These are phyloP conservation scores for Sicyos edulis DNA, from an alignment of 306 rosid genomes.

Conservation along the genomic window DNA sequence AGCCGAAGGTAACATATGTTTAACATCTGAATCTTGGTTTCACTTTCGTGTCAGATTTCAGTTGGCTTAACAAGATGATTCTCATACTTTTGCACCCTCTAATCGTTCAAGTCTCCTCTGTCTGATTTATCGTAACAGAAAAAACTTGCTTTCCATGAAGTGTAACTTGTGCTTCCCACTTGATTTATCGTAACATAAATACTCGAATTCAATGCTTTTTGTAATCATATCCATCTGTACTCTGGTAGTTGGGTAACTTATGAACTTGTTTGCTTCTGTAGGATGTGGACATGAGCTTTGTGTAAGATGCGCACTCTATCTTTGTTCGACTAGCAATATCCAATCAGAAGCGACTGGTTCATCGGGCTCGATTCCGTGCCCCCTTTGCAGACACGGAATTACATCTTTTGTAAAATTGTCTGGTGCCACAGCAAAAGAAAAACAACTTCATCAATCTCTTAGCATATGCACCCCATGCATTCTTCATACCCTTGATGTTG, in stretches of 20 bases:
- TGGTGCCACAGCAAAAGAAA: constrained; percentile 57
- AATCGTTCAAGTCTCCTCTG: neutral
- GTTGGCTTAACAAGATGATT: neutral
- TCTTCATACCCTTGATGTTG: constrained; percentile 54
- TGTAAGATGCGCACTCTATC: constrained; percentile 85
- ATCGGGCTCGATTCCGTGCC: constrained; percentile 87
- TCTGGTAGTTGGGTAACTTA: neutral
- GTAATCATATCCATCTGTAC: neutral
- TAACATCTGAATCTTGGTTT: neutral
- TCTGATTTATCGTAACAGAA: neutral
- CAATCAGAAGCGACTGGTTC: constrained; percentile 51
- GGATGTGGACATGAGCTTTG: constrained; percentile 94
- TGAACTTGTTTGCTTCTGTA: constrained; percentile 28
- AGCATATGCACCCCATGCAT: constrained; percentile 84
- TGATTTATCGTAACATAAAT: no score
- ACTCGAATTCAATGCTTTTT: neutral
- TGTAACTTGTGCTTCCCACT: neutral
- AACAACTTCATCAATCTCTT: constrained; percentile 46
- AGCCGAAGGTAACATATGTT: constrained; percentile 61
- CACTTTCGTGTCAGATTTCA: neutral
- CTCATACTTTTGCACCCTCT: neutral
- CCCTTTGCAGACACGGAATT: constrained; percentile 77
- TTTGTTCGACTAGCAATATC: constrained; percentile 74
- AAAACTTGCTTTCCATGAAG: neutral
- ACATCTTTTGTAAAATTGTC: constrained; percentile 73